Conservation (phyloP, 2,329 filamentous ascomycete species). For the Aureobasidium sp. region DNA sequence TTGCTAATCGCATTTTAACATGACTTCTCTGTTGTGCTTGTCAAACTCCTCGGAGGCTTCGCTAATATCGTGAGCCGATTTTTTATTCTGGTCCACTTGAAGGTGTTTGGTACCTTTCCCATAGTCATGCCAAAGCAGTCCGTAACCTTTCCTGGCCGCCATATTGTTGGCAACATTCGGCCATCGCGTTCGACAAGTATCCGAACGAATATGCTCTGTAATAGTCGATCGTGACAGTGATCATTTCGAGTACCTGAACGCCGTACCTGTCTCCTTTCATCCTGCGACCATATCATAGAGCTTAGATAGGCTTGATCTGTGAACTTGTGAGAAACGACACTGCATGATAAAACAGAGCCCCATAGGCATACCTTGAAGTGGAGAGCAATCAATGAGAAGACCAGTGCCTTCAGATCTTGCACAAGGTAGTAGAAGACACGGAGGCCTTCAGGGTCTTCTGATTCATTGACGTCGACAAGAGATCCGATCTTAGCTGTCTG, state of each 20-base stretch:
- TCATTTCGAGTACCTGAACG: neutral
- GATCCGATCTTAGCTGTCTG: constrained; percentile 98
- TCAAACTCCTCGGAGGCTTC: neutral
- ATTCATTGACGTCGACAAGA: constrained; percentile 91
- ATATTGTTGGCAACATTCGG: neutral
- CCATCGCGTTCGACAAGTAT: neutral
- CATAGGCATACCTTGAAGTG: constrained; percentile 73
- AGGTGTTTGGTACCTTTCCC: neutral
- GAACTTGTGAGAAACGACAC: neutral
- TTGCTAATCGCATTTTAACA: neutral
- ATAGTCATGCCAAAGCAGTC: neutral
- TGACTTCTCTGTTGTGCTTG: neutral
- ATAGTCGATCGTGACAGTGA: neutral
- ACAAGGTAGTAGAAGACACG: constrained; percentile 98
- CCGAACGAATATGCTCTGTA: neutral
- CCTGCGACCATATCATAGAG: neutral
- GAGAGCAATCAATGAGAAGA: constrained; percentile 91
- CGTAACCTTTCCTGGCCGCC: neutral
- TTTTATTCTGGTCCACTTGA: neutral
- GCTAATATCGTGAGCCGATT: neutral
- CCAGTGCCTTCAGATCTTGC: constrained; percentile 90
- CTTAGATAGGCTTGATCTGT: constrained; percentile 26
- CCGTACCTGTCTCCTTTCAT: neutral
- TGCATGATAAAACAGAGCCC: too few species aligned
- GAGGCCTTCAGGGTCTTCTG: constrained; percentile 87